phyloP scores from a whole-genome alignment of 768 basidiomycete species.

The Trametes coccinea region DNA sequence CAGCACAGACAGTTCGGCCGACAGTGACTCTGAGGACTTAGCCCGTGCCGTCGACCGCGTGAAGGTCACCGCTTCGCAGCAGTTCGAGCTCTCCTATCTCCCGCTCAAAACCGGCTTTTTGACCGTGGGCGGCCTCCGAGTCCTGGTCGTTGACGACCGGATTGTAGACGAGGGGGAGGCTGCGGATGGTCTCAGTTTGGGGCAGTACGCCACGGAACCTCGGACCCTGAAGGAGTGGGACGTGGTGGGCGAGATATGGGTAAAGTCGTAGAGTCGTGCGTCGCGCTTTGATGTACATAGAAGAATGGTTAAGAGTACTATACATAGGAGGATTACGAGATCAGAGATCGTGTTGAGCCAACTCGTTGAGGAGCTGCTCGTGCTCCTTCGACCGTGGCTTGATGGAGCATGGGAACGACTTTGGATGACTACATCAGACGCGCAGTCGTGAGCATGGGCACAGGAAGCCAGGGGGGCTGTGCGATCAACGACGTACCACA shows the following conservation, averaged over 20 bases:
- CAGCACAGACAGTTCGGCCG: conserved; percentile 29
- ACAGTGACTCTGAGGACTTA: conserved; percentile 22
- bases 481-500: conserved; percentile 27
- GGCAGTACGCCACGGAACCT: conserved; percentile 36
- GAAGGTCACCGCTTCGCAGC: conserved; percentile 45
- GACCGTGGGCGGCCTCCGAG: conserved; percentile 68
- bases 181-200: conserved; percentile 25
- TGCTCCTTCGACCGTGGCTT: conserved; percentile 26
- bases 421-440: conserved; percentile 21
- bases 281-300: neutral
- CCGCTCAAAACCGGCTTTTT: conserved; percentile 60
- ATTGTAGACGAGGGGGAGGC: conserved; percentile 37
- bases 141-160: conserved; percentile 62
- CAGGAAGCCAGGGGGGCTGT: no score
- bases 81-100: conserved; percentile 66
- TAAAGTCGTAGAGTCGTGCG: conserved; percentile 34
- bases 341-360: conserved; percentile 4
- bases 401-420: conserved; percentile 29
- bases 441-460: neutral
- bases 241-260: conserved; percentile 71
- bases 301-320: no score
- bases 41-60: conserved; percentile 16
- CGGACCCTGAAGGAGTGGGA: conserved; percentile 69
- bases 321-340: no score
- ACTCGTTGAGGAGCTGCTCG: conserved; percentile 9